phyloP scores from a whole-genome alignment of 805 yeast species.

The Metschnikowia reukaufii region DNA sequence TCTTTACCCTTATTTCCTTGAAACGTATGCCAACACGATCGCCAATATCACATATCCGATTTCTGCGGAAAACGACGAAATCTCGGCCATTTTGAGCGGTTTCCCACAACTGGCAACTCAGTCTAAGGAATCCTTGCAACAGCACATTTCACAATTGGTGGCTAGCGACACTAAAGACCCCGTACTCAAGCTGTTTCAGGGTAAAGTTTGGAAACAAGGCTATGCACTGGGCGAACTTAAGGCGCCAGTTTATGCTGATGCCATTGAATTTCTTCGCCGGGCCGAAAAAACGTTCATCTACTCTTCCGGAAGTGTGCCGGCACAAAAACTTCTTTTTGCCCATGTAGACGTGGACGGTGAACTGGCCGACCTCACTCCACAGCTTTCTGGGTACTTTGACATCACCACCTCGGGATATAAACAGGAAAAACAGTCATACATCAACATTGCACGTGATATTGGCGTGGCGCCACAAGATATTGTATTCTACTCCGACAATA shows the following conservation, averaged over 20 bases:
- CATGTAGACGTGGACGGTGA: slow-evolving; percentile 48
- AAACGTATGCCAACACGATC: slow-evolving; percentile 46
- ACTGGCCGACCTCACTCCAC: slow-evolving; percentile 51
- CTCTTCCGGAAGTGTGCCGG: slow-evolving; percentile 86
- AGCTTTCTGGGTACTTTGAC: slow-evolving; percentile 73
- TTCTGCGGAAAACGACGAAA: slow-evolving; percentile 11
- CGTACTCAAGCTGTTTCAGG: slow-evolving; percentile 75
- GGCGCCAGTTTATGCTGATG: slow-evolving; percentile 79
- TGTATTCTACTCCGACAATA: slow-evolving; percentile 79
- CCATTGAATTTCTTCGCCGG: slow-evolving; percentile 52
- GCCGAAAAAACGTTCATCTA: slow-evolving; percentile 59
- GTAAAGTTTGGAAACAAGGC: slow-evolving; percentile 78
- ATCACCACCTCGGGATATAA: slow-evolving; percentile 82
- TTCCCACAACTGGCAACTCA: slow-evolving; percentile 44
- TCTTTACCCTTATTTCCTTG: slow-evolving; percentile 72
- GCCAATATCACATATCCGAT: slow-evolving; percentile 25
- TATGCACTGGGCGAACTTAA: slow-evolving; percentile 71
- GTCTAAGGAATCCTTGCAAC: slow-evolving; percentile 33
- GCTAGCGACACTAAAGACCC: slow-evolving; percentile 73
- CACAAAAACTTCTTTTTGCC: slow-evolving; percentile 76
- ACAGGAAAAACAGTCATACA: slow-evolving; percentile 55
- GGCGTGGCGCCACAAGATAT: slow-evolving; percentile 35
- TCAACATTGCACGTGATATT: slow-evolving; percentile 49
- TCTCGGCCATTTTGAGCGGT: slow-evolving; percentile 35
- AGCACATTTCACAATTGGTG: slow-evolving; percentile 60